Conservation (phyloP, 2,329 filamentous ascomycete species). For the Alternaria panax region DNA sequence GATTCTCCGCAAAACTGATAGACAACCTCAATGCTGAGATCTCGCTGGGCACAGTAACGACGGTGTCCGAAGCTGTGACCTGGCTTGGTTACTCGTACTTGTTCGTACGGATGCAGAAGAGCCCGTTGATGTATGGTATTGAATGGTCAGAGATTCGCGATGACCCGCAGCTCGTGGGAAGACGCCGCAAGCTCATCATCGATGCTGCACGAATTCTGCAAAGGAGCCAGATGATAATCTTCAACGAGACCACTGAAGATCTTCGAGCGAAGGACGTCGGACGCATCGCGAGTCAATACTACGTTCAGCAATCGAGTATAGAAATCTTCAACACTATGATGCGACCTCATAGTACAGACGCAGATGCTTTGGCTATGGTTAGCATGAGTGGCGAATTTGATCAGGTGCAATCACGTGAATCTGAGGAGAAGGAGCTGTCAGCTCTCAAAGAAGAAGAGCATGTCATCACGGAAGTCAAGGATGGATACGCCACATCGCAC, state of each 20-base stretch:
- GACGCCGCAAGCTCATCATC: slow-evolving; percentile 84
- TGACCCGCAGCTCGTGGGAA: slow-evolving; percentile 85
- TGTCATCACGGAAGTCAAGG: slow-evolving; percentile 80
- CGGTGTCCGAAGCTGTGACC: slow-evolving; percentile 88
- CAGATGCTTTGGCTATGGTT: slow-evolving; percentile 94
- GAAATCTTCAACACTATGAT: slow-evolving; percentile 98
- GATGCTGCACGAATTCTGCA: slow-evolving; percentile 88
- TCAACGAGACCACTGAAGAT: slow-evolving; percentile 93
- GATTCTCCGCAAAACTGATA: slow-evolving; percentile 89
- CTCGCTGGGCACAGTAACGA: slow-evolving; percentile 90
- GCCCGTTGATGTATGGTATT: slow-evolving; percentile 91
- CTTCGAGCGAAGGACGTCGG: slow-evolving; percentile 94
- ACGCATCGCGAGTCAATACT: slow-evolving; percentile 95
- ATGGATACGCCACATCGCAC: slow-evolving; percentile 71
- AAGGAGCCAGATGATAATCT: slow-evolving; percentile 98
- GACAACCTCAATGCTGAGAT: slow-evolving; percentile 98
- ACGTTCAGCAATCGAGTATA: slow-evolving; percentile 91
- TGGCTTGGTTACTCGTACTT: slow-evolving; percentile 99
- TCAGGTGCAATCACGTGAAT: slow-evolving; percentile 92
- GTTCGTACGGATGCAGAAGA: slow-evolving; percentile 94
- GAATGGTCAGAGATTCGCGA: slow-evolving; percentile 91
- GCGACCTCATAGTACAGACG: slow-evolving; percentile 83
- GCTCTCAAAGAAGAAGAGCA: slow-evolving; percentile 70
- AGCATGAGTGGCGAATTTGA: slow-evolving; percentile 98
- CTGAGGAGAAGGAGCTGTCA: slow-evolving; percentile 84